Evolutionary conservation across 2,329 filamentous ascomycete species (phyloP).

Genomic region (Chaetomiaceae sp.): DNA sequence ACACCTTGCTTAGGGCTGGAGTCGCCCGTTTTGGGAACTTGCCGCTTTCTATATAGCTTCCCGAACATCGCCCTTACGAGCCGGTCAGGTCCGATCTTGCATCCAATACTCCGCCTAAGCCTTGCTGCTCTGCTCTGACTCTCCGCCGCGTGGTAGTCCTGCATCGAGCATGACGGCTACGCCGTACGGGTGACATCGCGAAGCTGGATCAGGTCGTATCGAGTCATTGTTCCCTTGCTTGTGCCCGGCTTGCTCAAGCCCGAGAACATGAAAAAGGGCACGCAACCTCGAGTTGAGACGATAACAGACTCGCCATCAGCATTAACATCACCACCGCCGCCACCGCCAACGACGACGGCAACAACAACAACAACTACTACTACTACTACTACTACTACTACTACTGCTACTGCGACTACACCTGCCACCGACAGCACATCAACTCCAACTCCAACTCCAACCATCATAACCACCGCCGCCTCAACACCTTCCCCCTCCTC

Average conservation of each 20-base stretch:
- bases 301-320: neutral
- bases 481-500: neutral
- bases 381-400: neutral
- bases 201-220: constrained; percentile 9
- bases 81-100: constrained; percentile 6
- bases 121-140: neutral
- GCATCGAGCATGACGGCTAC: constrained; percentile 16
- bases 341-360: neutral
- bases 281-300: constrained; percentile 8
- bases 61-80: constrained; percentile 17
- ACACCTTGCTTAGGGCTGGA: neutral
- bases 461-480: neutral
- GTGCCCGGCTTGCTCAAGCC: neutral
- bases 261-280: constrained; percentile 24
- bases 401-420: neutral
- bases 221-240: neutral
- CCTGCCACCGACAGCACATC: neutral
- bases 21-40: constrained; percentile 9
- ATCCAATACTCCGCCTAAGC: constrained; percentile 9
- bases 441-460: constrained; percentile 9
- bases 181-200: constrained; percentile 9
- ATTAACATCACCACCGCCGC: neutral
- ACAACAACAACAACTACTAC: constrained; percentile 3
- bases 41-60: constrained; percentile 28
- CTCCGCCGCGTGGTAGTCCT: neutral